phyloP scores from a whole-genome alignment of 805 yeast genomes.

The Brettanomyces nanus region DNA sequence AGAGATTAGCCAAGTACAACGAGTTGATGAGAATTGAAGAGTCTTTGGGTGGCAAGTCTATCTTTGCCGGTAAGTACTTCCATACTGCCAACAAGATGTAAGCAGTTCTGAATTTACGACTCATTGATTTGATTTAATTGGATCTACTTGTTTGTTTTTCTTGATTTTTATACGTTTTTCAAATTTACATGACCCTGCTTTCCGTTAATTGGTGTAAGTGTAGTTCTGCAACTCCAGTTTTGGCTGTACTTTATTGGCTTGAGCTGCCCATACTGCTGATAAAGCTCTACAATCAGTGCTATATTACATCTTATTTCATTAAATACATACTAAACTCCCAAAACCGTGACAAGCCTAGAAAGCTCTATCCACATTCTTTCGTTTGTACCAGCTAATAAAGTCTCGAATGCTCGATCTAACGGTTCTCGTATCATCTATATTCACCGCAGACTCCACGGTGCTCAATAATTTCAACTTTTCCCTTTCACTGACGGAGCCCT shows the following conservation, averaged over 20 bases:
- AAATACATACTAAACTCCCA: background rate
- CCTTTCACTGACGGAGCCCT: conserved; percentile 50
- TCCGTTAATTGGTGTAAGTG: too few relatives aligned
- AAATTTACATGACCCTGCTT: background rate
- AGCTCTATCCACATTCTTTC: conserved; percentile 51
- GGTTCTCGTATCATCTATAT: conserved; percentile 62
- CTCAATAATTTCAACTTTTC: conserved; percentile 60
- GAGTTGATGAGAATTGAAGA: conserved; percentile 98
- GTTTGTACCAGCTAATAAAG: conserved; percentile 74
- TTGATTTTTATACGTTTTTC: background rate
- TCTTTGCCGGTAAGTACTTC: conserved; percentile 92
- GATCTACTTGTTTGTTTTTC: background rate
- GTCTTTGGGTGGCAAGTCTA: conserved; percentile 95
- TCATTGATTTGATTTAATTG: background rate
- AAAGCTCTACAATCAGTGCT: too few relatives aligned
- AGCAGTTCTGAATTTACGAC: conserved; percentile 4
- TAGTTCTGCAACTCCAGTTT: too few relatives aligned
- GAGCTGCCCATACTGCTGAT: too few relatives aligned
- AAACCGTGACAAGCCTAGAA: too few relatives aligned
- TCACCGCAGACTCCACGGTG: conserved; percentile 51
- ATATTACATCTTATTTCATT: background rate
- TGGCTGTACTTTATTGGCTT: too few relatives aligned
- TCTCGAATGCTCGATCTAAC: conserved; percentile 66
- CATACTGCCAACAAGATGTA: conserved; percentile 40
- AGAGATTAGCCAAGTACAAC: conserved; percentile 98